Evolutionary conservation across 805 yeast species (phyloP).

Genomic region (Candida qinlingensis): DNA sequence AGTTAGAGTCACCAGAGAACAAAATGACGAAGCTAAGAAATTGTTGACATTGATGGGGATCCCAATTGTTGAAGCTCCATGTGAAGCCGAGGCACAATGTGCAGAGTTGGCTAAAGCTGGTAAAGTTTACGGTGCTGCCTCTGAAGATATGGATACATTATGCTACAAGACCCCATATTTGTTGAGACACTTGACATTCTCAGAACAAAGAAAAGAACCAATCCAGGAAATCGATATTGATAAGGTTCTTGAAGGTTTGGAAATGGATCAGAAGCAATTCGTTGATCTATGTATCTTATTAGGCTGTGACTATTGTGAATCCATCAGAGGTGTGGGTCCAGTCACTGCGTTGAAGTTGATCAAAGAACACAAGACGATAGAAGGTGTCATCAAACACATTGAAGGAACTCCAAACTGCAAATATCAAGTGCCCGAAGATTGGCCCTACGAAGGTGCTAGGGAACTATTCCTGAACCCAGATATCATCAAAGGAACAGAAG

Average conservation of each 20-base stretch:
- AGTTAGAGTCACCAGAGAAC: constrained; percentile 83
- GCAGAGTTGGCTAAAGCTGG: constrained; percentile 87
- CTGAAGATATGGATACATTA: constrained; percentile 98
- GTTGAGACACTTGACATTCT: constrained; percentile 84
- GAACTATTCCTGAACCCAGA: constrained; percentile 82
- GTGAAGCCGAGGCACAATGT: constrained; percentile 99
- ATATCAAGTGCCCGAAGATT: constrained; percentile 84
- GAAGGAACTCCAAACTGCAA: constrained; percentile 47
- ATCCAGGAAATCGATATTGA: constrained; percentile 74
- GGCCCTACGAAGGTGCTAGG: constrained; percentile 91
- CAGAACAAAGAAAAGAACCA: constrained; percentile 91
- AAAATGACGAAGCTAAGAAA: constrained; percentile 88
- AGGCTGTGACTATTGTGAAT: constrained; percentile 97
- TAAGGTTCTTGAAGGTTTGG: constrained; percentile 70
- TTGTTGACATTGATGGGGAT: constrained; percentile 87
- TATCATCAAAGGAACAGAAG: constrained; percentile 52
- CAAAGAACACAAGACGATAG: constrained; percentile 77
- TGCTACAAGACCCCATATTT: constrained; percentile 85
- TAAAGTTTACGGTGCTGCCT: constrained; percentile 94
- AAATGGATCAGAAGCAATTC: constrained; percentile 66
- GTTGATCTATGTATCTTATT: constrained; percentile 87
- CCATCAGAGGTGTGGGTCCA: constrained; percentile 94
- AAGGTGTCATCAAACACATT: constrained; percentile 65
- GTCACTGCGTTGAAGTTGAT: constrained; percentile 87
- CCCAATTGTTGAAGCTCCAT: constrained; percentile 89